Evolutionary conservation across 306 rosid genomes (phyloP), one percentile per base, ranked within the genome.

Genomic region (Cucurbita maxima): DNA sequence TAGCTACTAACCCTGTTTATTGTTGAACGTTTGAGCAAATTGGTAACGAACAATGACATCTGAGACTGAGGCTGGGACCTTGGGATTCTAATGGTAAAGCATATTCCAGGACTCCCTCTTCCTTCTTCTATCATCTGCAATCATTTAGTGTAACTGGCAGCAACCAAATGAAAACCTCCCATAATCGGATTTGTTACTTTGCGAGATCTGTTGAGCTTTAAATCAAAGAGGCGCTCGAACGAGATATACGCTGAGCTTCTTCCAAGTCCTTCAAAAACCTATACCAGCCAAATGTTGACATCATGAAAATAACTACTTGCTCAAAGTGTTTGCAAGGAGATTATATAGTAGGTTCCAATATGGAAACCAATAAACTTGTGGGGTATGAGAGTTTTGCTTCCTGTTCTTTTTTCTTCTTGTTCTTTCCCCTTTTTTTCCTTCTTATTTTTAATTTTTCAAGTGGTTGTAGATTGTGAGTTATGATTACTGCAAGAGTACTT

Each of bases 201-300:
- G 55, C 56, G 20, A 40, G 73, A 6, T 38, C 40, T 19, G 53
- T 38, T 56, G 19, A 22, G 37, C 74, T 77, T 94, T 87, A 94
- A 72, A 86, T 63, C 56, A 83, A 43, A 18, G 83, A 57, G 22
- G 82, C 75, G 79, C 87, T 90, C n/a, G 83, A 81, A 55, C 89
- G 96, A 82, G 89, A 82, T 67, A 81, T 80, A 81, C 86, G 89
- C 75, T 91, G 95, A 84, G 96, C 97, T 86, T 94, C 97, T 91
- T 94, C 96, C 85, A 94, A 85, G 84, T 91, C 99, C 88, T 76
- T 91, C 75, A 94, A 75, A 86, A 94, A 91, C 82, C 99, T 91
- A 66, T 74, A 77, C 61, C 74, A 14, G 71, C 20, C 76, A 58
- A 60, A 81, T 48, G 57, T 22, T 47, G 20, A 76, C 40, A 73